Conservation (phyloP, 768 basidiomycete species). For the Leccinum obscurum region DNA sequence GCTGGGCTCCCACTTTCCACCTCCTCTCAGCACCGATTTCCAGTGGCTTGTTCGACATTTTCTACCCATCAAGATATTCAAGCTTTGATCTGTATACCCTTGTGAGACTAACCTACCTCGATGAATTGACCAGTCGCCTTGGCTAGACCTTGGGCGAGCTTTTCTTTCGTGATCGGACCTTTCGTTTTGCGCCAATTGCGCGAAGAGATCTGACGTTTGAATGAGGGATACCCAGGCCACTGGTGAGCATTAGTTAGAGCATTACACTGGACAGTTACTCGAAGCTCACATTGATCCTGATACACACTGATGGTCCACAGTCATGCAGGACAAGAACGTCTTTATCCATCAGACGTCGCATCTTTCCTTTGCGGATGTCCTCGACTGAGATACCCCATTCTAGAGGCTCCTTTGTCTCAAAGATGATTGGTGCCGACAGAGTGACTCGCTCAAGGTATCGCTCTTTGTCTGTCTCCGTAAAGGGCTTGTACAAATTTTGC, state of each 20-base stretch:
- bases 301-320: constrained; percentile 78
- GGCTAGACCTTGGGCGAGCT: constrained; percentile 70
- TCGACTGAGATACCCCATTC: constrained; percentile 62
- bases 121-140: constrained; percentile 70
- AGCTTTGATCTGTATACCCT: constrained; percentile 33
- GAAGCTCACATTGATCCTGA: constrained; percentile 64
- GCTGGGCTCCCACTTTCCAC: constrained; percentile 59
- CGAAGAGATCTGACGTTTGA: constrained; percentile 71
- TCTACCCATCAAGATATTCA: constrained; percentile 36
- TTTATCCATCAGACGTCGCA: constrained; percentile 53
- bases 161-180: constrained; percentile 71
- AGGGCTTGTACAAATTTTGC: constrained; percentile 70
- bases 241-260: constrained; percentile 41
- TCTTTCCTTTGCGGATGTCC: constrained; percentile 65
- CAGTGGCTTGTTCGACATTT: constrained; percentile 46
- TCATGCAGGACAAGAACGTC: constrained; percentile 69
- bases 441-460: constrained; percentile 73
- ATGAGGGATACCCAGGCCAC: constrained; percentile 80
- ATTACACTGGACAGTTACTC: constrained; percentile 25
- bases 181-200: constrained; percentile 79
- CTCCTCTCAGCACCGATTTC: constrained; percentile 62
- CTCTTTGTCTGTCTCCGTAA: constrained; percentile 72
- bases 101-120: constrained; percentile 38
- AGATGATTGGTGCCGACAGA: constrained; percentile 64
- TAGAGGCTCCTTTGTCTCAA: constrained; percentile 50